These are phyloP conservation scores for Aspergillus fijiensis DNA, from an alignment of 2,329 filamentous ascomycete genomes.

Conservation along the genomic window DNA sequence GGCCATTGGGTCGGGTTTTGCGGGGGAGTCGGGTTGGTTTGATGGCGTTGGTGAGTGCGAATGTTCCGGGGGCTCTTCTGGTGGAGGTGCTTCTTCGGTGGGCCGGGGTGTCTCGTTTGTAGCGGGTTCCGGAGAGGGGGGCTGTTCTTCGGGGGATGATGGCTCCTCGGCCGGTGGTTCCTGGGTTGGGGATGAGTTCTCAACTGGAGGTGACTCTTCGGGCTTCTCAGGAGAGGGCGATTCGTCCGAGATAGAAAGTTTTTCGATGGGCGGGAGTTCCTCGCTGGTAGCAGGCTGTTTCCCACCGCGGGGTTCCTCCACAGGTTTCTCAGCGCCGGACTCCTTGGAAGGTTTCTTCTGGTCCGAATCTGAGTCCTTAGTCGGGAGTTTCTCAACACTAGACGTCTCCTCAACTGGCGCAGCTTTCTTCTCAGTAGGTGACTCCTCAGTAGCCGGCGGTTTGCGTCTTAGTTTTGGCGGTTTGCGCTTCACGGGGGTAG, in stretches of 20 bases:
- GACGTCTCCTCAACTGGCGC: background rate
- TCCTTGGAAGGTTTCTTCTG: too few relatives aligned
- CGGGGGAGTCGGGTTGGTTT: background rate
- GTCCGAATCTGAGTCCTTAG: too few relatives aligned
- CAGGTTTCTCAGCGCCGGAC: too few relatives aligned
- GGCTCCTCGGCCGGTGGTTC: too few relatives aligned
- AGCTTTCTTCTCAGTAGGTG: background rate
- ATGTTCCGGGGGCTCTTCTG: background rate
- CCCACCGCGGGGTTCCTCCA: too few relatives aligned
- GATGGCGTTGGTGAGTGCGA: background rate
- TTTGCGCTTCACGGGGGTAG: background rate
- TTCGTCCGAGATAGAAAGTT: background rate
- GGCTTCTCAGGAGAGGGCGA: background rate
- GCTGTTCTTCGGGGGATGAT: too few relatives aligned
- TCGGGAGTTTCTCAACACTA: background rate
- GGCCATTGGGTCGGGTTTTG: constrained; percentile 3
- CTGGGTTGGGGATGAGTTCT: too few relatives aligned
- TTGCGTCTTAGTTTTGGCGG: background rate
- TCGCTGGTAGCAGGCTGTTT: too few relatives aligned
- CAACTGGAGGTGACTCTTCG: too few relatives aligned
- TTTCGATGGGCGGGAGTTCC: too few relatives aligned
- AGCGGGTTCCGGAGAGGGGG: too few relatives aligned
- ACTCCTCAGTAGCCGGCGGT: background rate
- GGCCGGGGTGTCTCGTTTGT: background rate
- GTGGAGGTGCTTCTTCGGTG: background rate